A percentile compares a stretch with the other conserved stretches of the same genome.
Conservation (phyloP, 345 rosid genomes). For the Melastoma malabathricum region DNA sequence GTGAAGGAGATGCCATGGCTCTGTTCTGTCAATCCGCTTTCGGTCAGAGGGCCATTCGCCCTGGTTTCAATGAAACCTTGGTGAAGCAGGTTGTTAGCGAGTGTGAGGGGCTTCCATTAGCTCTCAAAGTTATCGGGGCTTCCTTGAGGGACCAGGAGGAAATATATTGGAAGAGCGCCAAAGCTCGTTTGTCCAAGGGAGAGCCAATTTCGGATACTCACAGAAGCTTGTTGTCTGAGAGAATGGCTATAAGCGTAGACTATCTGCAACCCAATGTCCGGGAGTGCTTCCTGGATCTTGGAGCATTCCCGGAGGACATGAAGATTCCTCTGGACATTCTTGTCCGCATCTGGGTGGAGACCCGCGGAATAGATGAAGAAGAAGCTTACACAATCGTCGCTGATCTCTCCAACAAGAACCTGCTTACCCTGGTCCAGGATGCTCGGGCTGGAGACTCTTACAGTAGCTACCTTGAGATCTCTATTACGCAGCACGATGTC, state of each 20-base stretch:
- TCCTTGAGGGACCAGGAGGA: conserved; percentile 48
- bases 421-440: conserved; percentile 74
- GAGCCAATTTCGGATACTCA: conserved; percentile 72
- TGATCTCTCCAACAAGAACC: conserved; percentile 68
- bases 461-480: conserved; percentile 57
- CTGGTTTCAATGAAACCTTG: conserved; percentile 25
- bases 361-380: conserved; percentile 43
- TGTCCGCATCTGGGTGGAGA: conserved; percentile 77
- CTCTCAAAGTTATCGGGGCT: conserved; percentile 92
- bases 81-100: conserved; percentile 67
- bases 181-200: conserved; percentile 44
- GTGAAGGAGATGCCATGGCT: conserved; percentile 45
- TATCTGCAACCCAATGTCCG: conserved; percentile 33
- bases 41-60: conserved; percentile 48
- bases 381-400: conserved; percentile 55
- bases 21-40: conserved; percentile 73
- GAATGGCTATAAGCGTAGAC: conserved; percentile 60
- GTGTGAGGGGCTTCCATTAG: conserved; percentile 90
- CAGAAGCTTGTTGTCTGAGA: conserved; percentile 46
- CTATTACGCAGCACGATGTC: conserved; percentile 80
- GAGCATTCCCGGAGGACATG: conserved; percentile 91
- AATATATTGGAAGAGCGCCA: conserved; percentile 58
- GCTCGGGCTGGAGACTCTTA: conserved; percentile 51
- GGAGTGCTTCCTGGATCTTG: conserved; percentile 87
- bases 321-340: conserved; percentile 81